Evolutionary conservation across 306 rosid species (phyloP), one percentile per base, ranked within the genome.

Genomic region (Arachis hypogaea): DNA sequence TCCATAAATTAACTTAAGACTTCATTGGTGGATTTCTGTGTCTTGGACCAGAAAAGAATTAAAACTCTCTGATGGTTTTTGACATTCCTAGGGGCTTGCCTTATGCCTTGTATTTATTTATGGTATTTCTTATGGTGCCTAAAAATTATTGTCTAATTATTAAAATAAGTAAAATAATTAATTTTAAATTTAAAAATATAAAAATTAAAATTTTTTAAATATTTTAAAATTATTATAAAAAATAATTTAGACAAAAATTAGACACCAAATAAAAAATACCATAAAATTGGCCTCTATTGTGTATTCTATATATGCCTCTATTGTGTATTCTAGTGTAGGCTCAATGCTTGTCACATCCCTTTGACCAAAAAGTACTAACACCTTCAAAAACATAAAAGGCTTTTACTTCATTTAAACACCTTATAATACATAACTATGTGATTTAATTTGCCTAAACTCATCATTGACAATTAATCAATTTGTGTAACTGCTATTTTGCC

Each of bases 301-400:
- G 16, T 16, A 16, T 16, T 16, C 16, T 3, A 2, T 33, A 18
- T 11, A 57, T 73, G 1, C 75, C 64, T 33, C 38, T 33, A 33
- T 33, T 33, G 16, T 41, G 9, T 62, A 49, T 7, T 9, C 18
- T 18, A 18, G 18, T 18, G 18, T 18, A 22, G 1, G 28, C 28
- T 22, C 28, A 22, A 9, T 33, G 52, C 14, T 44, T 6, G 29
- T 47, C 3, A 11, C 29, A 33, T 30, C 59, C 43, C 55, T 82
- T 59, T 51, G 63, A 63, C 82, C 77, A 68, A 43, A 59, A 9
- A 7, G 8, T 10, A 33, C 38, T 33, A 33, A 2, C 38, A 33
- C 38, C 38, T 33, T 33, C 38, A 33, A 33, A 33, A 33, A 33
- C 38, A 22, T 22, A 33, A 33, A 33, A 33, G 4, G 38, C 38